phyloP scores from a whole-genome alignment of 169 alveolate genomes.

The Eimeria necatrix region DNA sequence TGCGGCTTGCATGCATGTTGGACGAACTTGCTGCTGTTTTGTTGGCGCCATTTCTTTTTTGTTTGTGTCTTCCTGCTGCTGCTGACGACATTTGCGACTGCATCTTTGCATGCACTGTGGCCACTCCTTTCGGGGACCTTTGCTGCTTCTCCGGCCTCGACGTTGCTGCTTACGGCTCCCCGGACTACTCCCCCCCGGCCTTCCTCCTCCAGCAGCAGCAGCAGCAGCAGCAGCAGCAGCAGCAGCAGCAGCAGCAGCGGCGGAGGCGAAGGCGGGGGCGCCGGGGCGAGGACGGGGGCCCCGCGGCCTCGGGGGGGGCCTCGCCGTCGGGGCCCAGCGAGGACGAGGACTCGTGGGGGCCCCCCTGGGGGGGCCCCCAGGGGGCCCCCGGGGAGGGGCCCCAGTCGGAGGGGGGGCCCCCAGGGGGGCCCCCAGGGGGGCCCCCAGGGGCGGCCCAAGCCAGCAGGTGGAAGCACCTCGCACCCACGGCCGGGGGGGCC shows the following conservation, averaged over 20 bases:
- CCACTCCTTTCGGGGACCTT: conserved; percentile 52
- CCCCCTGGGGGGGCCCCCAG: background rate
- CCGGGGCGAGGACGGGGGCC: background rate
- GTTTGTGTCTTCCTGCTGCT: conserved; percentile 12
- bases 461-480: conserved; percentile 30
- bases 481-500: background rate
- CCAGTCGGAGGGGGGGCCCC: background rate
- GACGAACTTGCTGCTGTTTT: conserved; percentile 66
- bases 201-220: background rate
- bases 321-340: background rate
- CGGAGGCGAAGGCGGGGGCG: conserved; percentile 1
- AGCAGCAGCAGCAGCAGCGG: conserved; percentile 44
- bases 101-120: background rate
- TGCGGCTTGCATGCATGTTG: conserved; percentile 47
- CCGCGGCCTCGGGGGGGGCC: background rate
- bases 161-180: conserved; percentile 37
- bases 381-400: background rate
- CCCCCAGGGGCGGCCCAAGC: too few relatives aligned
- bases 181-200: background rate
- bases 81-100: conserved; percentile 58
- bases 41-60: conserved; percentile 52
- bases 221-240: conserved; percentile 39
- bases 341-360: background rate
- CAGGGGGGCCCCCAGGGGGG: too few relatives aligned
- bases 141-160: conserved; percentile 67